phyloP scores from a whole-genome alignment of 108 stramenopile species.

The Cyclostephanos tholiformis region DNA sequence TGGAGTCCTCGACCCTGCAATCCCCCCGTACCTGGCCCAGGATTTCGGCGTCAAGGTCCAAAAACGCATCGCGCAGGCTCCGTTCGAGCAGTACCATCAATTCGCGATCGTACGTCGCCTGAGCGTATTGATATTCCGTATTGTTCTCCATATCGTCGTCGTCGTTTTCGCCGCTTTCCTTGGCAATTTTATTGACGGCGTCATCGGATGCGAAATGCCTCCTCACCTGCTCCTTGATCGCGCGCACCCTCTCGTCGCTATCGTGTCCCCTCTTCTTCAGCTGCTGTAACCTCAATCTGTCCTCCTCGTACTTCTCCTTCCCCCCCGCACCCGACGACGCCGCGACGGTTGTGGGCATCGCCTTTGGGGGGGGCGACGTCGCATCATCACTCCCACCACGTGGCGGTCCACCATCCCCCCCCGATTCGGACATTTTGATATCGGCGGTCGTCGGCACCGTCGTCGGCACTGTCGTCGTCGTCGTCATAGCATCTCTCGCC shows the following conservation, averaged over 20 bases:
- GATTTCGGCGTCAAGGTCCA: conserved; percentile 68
- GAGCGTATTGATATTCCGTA: conserved; percentile 21
- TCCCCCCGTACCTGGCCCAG: conserved; percentile 35
- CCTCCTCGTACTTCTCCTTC: conserved; percentile 2
- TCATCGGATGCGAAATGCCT: conserved; percentile 19
- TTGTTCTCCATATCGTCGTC: neutral
- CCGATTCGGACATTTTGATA: too few relatives aligned
- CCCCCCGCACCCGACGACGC: too few relatives aligned
- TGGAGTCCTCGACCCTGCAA: conserved; percentile 32
- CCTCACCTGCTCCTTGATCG: conserved; percentile 31
- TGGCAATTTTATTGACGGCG: conserved; percentile 2
- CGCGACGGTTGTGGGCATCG: neutral
- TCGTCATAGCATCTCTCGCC: too few relatives aligned
- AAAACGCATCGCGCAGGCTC: conserved; percentile 58
- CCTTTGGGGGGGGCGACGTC: neutral
- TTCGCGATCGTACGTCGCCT: conserved; percentile 32
- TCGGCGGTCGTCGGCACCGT: neutral
- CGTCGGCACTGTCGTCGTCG: too few relatives aligned
- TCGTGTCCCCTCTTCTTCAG: conserved; percentile 28
- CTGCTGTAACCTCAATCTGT: conserved; percentile 1
- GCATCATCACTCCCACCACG: neutral
- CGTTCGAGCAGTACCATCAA: conserved; percentile 50
- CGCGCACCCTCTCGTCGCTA: conserved; percentile 41
- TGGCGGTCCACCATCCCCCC: neutral
- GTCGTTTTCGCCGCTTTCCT: neutral